Base-by-base conservation (phyloP, 1,284 basidiomycete genomes). In the Microbotryum silenes-acaulis region DNA sequence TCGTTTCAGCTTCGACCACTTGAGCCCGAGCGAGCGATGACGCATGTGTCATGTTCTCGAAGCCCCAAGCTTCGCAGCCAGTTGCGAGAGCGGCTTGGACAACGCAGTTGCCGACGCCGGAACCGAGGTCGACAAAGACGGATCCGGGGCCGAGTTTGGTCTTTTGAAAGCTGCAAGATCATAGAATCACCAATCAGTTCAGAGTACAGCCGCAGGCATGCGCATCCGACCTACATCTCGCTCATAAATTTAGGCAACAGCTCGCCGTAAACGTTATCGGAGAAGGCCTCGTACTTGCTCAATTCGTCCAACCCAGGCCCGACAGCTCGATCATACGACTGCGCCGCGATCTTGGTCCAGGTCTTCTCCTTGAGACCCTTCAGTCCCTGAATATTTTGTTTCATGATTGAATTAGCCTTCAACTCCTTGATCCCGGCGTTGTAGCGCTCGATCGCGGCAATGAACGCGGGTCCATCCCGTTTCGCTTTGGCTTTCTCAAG, bases 101-200 rank as follows among this genome's bases (percentile, higher is more conserved):
- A 4, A 81, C 74, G 47, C 80, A 78, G 64, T 82, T 82, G 31
- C 80, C 80, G 0, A 83, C 81, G 1, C 81, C 81, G 2, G 77
- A 78, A 0, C 81, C 81, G 16, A 83, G 75, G 68, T 83, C 81
- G 27, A 82, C 72, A 63, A 79, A 76, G 14, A 74, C 72, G 27
- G 72, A 74, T 29, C 62, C 61, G 0, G 75, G 73, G 3, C 73
- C 72, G 0, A 79, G 67, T 7, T 54, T 37, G 9, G 75, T 74
- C 47, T 75, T 68, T 23, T 74, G 68, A 2, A 75, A 72, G 46
- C 65, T 67, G 63, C 18, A 14, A 6, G 12, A 20, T 10, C 3
- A 16, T 9, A 31, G 6, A 4, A 6, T 6, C n/a, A 9, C n/a
- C 42, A 16, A 9, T 47, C 48, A 59, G 33, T 21, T 21, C 16